A percentile compares a stretch with the other conserved stretches of the same genome.
Conservation (phyloP, 1,284 basidiomycete species). For the Ustilago loliicola region DNA sequence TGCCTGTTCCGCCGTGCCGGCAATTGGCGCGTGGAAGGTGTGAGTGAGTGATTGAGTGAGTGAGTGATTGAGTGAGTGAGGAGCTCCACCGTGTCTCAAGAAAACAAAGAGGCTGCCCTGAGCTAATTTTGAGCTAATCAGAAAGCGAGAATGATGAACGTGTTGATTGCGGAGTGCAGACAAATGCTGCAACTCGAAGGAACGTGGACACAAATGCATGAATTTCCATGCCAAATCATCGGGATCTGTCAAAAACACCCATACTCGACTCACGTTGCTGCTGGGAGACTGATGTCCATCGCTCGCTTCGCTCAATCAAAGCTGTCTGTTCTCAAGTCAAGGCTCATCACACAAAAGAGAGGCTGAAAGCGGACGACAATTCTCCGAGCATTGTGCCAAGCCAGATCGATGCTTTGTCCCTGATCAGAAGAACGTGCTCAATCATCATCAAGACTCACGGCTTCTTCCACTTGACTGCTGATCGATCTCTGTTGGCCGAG, state of each 20-base stretch:
- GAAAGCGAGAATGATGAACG: conserved; percentile 20
- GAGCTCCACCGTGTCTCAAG: not conserved
- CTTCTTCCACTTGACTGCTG: not conserved
- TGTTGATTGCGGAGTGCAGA: conserved; percentile 40
- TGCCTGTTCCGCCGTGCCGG: not conserved
- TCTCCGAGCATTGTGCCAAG: conserved; percentile 11
- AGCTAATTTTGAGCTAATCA: conserved; percentile 22
- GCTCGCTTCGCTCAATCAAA: not conserved
- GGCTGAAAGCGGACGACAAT: conserved; percentile 4
- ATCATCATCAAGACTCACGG: not conserved
- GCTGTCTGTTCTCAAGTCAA: not conserved
- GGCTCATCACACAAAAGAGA: too few relatives aligned
- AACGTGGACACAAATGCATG: conserved; percentile 42
- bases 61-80: not conserved
- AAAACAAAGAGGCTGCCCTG: not conserved
- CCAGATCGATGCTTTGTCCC: conserved; percentile 1
- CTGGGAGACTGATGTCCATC: too few relatives aligned
- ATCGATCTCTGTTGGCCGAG: not conserved
- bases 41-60: too few relatives aligned
- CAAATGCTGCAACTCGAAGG: conserved; percentile 15
- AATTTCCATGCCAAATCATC: conserved; percentile 19
- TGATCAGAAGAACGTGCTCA: conserved; percentile 8
- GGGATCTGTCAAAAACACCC: conserved; percentile 25
- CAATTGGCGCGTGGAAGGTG: not conserved
- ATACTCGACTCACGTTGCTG: conserved; percentile 17